phyloP scores from a whole-genome alignment of 768 basidiomycete genomes.

The Kwoniella sp. region DNA sequence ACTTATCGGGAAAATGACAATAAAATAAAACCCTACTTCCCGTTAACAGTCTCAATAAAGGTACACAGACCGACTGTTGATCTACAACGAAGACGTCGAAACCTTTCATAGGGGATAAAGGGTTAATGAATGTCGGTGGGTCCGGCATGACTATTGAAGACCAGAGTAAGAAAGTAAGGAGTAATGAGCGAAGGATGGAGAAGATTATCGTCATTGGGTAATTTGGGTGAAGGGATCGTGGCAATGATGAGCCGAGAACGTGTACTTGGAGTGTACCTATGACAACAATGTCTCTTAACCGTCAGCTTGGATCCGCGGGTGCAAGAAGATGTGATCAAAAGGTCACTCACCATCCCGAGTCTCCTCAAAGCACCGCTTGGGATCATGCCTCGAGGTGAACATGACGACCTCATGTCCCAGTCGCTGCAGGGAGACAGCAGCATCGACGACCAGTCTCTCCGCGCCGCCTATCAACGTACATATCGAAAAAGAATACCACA shows the following conservation, averaged over 20 bases:
- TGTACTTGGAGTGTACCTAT: slow-evolving; percentile 78
- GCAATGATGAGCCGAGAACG: slow-evolving; percentile 73
- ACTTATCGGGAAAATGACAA: slow-evolving; percentile 96
- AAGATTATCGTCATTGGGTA: slow-evolving; percentile 74
- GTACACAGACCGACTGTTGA: slow-evolving; percentile 89
- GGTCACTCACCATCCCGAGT: slow-evolving; percentile 74
- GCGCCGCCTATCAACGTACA: slow-evolving; percentile 72
- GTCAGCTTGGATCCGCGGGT: neutral
- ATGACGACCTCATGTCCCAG: slow-evolving; percentile 83
- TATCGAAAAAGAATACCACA: too few species aligned
- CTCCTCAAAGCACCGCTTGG: slow-evolving; percentile 86
- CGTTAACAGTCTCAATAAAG: slow-evolving; percentile 69
- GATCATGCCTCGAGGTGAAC: slow-evolving; percentile 91
- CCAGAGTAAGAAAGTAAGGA: slow-evolving; percentile 72
- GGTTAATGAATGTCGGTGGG: slow-evolving; percentile 39
- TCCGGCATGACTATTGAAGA: slow-evolving; percentile 46
- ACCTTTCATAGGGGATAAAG: slow-evolving; percentile 36
- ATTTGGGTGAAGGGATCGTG: slow-evolving; percentile 74
- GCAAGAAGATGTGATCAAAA: too few species aligned
- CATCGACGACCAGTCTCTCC: slow-evolving; percentile 91
- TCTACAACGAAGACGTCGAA: slow-evolving; percentile 89
- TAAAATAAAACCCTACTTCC: slow-evolving; percentile 90
- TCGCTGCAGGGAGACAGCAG: slow-evolving; percentile 81
- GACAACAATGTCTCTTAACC: neutral
- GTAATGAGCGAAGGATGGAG: slow-evolving; percentile 84